Percentiles rank a stretch among this genome's conserved stretches.
These are phyloP conservation scores for Claviceps digitariae DNA, from an alignment of 2,329 filamentous ascomycete species.

Conservation along the genomic window DNA sequence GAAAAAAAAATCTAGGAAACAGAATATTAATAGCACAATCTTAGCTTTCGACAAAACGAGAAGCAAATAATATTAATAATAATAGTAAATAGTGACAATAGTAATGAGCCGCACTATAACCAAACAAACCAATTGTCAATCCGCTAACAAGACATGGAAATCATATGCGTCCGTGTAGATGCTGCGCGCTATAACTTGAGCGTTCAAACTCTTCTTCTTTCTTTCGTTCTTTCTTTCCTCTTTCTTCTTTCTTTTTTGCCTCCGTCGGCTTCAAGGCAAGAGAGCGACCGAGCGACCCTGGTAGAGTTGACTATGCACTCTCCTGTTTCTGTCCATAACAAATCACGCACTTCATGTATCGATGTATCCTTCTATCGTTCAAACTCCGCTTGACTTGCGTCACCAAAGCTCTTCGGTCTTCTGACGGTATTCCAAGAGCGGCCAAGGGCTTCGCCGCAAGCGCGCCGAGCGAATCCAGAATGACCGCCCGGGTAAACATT, in stretches of 20 bases:
- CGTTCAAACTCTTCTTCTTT: background rate
- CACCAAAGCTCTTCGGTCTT: constrained; percentile 22
- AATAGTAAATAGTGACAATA: no score
- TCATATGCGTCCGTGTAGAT: background rate
- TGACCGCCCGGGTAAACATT: constrained; percentile 28
- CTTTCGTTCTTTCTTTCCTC: background rate
- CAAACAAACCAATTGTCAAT: background rate
- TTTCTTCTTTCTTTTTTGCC: no score
- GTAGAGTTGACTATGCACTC: background rate
- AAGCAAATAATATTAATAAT: background rate
- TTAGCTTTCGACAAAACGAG: background rate
- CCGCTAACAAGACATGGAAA: background rate
- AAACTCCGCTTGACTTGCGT: constrained; percentile 19
- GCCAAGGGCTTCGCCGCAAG: constrained; percentile 28
- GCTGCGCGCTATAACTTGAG: background rate
- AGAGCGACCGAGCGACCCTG: background rate
- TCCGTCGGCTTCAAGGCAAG: no score
- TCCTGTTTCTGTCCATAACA: constrained; percentile 29
- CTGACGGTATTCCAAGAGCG: constrained; percentile 21
- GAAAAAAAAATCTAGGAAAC: no score
- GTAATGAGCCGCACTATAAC: background rate
- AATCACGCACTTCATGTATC: constrained; percentile 29
- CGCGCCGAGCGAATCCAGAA: constrained; percentile 27
- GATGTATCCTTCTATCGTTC: constrained; percentile 23
- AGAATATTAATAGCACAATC: no score